A percentile compares a stretch with the other conserved stretches of the same genome.
These are phyloP conservation scores for Exophiala phaeomuriformis DNA, from an alignment of 2,329 filamentous ascomycete species.

Conservation along the genomic window DNA sequence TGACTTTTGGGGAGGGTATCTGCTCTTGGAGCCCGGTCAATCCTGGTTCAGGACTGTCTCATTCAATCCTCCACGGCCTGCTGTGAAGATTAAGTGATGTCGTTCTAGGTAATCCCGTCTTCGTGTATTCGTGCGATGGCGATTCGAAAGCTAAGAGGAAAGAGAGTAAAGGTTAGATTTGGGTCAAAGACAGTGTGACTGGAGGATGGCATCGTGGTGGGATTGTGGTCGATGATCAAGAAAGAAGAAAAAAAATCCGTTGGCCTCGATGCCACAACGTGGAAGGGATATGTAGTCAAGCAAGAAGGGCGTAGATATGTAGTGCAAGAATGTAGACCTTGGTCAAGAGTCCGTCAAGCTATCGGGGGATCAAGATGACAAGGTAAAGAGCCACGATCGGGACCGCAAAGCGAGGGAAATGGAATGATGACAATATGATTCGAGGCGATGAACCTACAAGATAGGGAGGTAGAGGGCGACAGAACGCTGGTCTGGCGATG, in stretches of 20 bases:
- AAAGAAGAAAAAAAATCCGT: slow-evolving; percentile 17
- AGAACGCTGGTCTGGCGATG: slow-evolving; percentile 11
- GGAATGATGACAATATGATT: slow-evolving; percentile 4
- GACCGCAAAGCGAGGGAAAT: neutral
- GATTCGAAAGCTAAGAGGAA: slow-evolving; percentile 19
- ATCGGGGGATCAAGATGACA: slow-evolving; percentile 7
- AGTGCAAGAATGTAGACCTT: slow-evolving; percentile 1
- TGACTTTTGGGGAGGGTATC: neutral
- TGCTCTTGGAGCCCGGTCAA: neutral
- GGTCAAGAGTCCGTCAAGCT: slow-evolving; percentile 2
- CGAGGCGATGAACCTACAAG: slow-evolving; percentile 22
- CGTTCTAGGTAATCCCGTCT: slow-evolving; percentile 12
- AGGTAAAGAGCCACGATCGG: slow-evolving; percentile 9
- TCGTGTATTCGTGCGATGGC: slow-evolving; percentile 4
- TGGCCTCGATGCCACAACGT: slow-evolving; percentile 19
- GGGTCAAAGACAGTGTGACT: slow-evolving; percentile 14
- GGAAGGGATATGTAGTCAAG: slow-evolving; percentile 7
- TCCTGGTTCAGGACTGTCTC: slow-evolving; percentile 4
- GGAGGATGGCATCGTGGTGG: slow-evolving; percentile 11
- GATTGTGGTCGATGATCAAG: slow-evolving; percentile 1
- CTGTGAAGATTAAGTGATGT: neutral
- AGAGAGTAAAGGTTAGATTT: slow-evolving; percentile 23
- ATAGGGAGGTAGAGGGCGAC: slow-evolving; percentile 13
- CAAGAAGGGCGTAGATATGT: slow-evolving; percentile 10
- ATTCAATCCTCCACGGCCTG: slow-evolving; percentile 4